These are phyloP conservation scores for Leccinum fibrillosum DNA, from an alignment of 768 basidiomycete species.

Conservation along the genomic window DNA sequence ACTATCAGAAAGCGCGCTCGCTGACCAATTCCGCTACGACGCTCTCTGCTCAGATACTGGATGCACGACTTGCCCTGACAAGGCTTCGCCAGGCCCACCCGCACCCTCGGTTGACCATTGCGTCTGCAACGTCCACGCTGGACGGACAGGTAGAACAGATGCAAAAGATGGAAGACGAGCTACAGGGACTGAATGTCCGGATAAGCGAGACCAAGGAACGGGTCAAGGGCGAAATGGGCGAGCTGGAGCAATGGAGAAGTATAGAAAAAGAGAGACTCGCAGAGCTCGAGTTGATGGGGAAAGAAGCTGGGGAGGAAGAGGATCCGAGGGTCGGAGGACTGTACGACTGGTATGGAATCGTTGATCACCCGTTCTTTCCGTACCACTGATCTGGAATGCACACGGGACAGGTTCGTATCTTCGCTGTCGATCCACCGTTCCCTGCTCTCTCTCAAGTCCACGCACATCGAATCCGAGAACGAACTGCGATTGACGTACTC, in stretches of 20 bases:
- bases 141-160: slow-evolving; percentile 77
- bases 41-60: slow-evolving; percentile 75
- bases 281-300: slow-evolving; percentile 52
- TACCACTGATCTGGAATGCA: neutral
- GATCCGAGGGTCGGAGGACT: slow-evolving; percentile 62
- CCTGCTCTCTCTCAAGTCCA: slow-evolving; percentile 56
- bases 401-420: slow-evolving; percentile 60
- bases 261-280: slow-evolving; percentile 65
- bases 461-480: slow-evolving; percentile 65
- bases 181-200: slow-evolving; percentile 49
- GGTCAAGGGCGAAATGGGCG: slow-evolving; percentile 53
- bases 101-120: slow-evolving; percentile 73
- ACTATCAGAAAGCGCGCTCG: slow-evolving; percentile 55
- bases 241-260: slow-evolving; percentile 56
- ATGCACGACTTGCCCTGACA: slow-evolving; percentile 75
- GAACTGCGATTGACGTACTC: slow-evolving; percentile 71
- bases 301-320: slow-evolving; percentile 52
- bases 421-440: slow-evolving; percentile 64
- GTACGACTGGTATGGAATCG: slow-evolving; percentile 60
- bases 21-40: slow-evolving; percentile 51
- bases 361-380: neutral
- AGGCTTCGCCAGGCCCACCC: slow-evolving; percentile 81
- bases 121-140: slow-evolving; percentile 69
- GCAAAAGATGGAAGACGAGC: slow-evolving; percentile 68
- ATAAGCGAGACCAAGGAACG: slow-evolving; percentile 55